Base-by-base conservation (phyloP, 179 eudicot genomes). In the Gypsophila paniculata region DNA sequence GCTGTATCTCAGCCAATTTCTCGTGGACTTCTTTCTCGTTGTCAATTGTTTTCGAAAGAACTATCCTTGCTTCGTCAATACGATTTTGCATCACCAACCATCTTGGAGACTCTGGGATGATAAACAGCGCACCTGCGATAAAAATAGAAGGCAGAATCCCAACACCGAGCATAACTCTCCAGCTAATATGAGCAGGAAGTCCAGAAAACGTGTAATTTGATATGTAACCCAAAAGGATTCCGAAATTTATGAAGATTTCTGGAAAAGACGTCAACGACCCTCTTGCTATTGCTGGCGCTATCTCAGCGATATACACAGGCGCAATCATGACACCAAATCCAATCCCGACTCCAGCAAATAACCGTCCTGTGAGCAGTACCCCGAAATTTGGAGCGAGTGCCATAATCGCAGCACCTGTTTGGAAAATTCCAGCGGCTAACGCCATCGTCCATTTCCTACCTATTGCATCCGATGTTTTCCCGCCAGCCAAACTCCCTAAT, bases 391-490 rank as follows among this genome's bases (percentile, higher is more conserved):
- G 81, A 13, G 97, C 97, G 17, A 90, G 57, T 53, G 96, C 85
- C 96, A 91, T 91, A 23, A 91, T 81, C 34, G 55, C 81, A 22
- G 97, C 93, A 11, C 97, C 96, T 1, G 81, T 57, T 76, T 90
- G 96, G 69, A 90, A 91, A 21, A 91, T 51, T 2, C 71, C 19
- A 2, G 96, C 85, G 12, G 97, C 90, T 19, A 91, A 82, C 44
- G 85, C 96, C 89, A 91, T 91, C 11, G 97, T 90, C 93, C 96
- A 91, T 83, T 90, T 90, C 71, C 97, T 85, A 53, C 97, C 97
- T 52, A 91, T 83, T 18, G 84, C 84, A 66, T 91, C 97, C 0
- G 96, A 91, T 10, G 93, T 88, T 77, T 79, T 88, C 0, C 97
- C 96, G 2, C 89, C 97, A 1, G 87, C 91, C 65, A 91, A 85